Base-by-base conservation (phyloP, 495 filamentous ascomycete genomes). In the Penicillium desertorum region DNA sequence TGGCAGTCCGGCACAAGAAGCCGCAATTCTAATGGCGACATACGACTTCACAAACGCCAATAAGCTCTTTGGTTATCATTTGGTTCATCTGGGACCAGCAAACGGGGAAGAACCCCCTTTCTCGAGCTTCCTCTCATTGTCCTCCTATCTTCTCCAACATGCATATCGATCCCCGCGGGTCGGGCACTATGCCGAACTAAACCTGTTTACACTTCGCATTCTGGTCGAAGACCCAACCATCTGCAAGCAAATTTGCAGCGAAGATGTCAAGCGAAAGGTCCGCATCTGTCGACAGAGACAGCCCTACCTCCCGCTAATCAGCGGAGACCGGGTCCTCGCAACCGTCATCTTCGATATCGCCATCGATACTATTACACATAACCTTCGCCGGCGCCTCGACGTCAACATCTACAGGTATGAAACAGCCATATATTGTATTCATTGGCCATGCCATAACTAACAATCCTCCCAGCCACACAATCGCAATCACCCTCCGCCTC, bases 21-120 rank as follows among this genome's bases (percentile, higher is more conserved):
- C 88, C 50, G 86, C 91, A 5, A 78, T 94, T 0, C 74, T 98
- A 7, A 77, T 98, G 22, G 85, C 90, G 16, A 88, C 89, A 1
- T 98, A 98, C 69, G 95, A 98, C 65, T 98, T 98, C 71, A 86
- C 84, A 23, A 88, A 92, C 72, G 86, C 93, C 12, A 98, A 98
- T 79, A 97, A 96, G 73, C 81, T 98, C 20, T 98, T 98, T 71
- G 93, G 90, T 72, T 87, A 87, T 64, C 92, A 88, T 62, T 71
- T 98, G 36, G 83, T 96, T 49, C 83, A 85, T 11, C 69, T 84
- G 22, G 63, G 75, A 6, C 64, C 83, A 1, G 81, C 86, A 32
- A 79, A 89, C 64, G 82, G 79, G 37, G 78, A 86, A 45, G 86
- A 95, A 63, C 79, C 87, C 2, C 89, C 94, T 0, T 87, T 98